Base-by-base conservation (phyloP, 805 yeast genomes). In the Barnettozyma californica region DNA sequence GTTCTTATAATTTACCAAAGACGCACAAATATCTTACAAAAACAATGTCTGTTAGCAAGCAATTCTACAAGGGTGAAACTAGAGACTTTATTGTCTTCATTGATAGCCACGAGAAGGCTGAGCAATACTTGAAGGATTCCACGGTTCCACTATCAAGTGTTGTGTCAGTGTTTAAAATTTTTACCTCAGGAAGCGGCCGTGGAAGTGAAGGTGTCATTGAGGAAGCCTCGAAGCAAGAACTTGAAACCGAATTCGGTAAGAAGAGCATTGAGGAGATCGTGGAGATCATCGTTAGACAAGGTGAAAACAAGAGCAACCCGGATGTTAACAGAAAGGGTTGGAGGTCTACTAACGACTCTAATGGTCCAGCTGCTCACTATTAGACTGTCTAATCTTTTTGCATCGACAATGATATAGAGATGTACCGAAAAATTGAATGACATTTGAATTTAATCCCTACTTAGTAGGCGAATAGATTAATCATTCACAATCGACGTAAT, bases 151-250 rank as follows among this genome's bases (percentile, higher is more conserved):
- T 84, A 49, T 69, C 80, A 11, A 81, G 78, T 37, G 76, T 84
- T 5, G 81, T 86, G 1, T 82, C 83, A 0, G 71, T 75, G 9
- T 86, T 77, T 69, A 77, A 83, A 58, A 74, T 88, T n/a, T 89
- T 74, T 61, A 72, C 77, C 20, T 77, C 79, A 48, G 74, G 75
- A 51, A 71, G 70, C 21, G 84, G 87, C 41, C 69, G 68, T 37
- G 96, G 95, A 29, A 68, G 80, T 4, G 86, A 80, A 57, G 96
- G 96, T 48, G 73, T 75, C 9, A 62, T 85, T 23, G 87, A 83
- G 45, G 82, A 78, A 58, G 95, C 92, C 2, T 83, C 92, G 8
- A 76, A 78, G 48, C 68, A 71, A 18, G 85, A 82, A 51, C 62
- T 88, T 36, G 74, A 73, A 44, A 76, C 76, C 53, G 94, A 87